Conservation (phyloP, 129 eudicot genomes). For the Lactuca sativa region DNA sequence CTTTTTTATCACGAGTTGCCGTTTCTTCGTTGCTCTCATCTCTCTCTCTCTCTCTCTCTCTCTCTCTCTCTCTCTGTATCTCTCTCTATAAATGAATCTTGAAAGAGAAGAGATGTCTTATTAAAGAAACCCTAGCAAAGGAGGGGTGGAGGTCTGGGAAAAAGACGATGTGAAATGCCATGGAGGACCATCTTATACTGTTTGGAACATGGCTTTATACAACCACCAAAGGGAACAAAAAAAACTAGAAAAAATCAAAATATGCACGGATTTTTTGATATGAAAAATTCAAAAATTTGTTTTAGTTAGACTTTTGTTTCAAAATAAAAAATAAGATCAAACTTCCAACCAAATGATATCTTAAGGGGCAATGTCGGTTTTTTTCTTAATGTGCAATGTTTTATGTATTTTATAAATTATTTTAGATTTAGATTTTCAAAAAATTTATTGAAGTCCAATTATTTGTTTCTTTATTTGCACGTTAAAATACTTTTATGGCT, state of each 20-base stretch:
- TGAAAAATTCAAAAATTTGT: too few relatives aligned
- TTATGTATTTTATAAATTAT: too few relatives aligned
- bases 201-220: neutral
- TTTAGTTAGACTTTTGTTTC: too few relatives aligned
- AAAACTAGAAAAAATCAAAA: neutral
- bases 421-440: too few relatives aligned
- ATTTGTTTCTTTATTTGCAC: too few relatives aligned
- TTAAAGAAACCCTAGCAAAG: constrained; percentile 3
- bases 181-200: constrained; percentile 12
- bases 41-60: neutral
- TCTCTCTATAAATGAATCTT: constrained; percentile 1
- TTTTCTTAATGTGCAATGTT: too few relatives aligned
- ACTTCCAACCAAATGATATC: too few relatives aligned
- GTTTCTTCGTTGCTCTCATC: constrained; percentile 49
- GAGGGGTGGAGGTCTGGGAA: constrained; percentile 6
- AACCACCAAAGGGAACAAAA: neutral
- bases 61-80: constrained; percentile 5
- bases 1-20: constrained; percentile 24
- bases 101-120: constrained; percentile 7
- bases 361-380: too few relatives aligned
- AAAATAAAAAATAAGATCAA: too few relatives aligned
- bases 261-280: too few relatives aligned
- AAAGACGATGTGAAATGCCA: constrained; percentile 3
- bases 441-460: too few relatives aligned
- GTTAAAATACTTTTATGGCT: too few relatives aligned